These are phyloP conservation scores for Aspergillus homomorphus DNA, from an alignment of 495 filamentous ascomycete genomes.

Conservation along the genomic window DNA sequence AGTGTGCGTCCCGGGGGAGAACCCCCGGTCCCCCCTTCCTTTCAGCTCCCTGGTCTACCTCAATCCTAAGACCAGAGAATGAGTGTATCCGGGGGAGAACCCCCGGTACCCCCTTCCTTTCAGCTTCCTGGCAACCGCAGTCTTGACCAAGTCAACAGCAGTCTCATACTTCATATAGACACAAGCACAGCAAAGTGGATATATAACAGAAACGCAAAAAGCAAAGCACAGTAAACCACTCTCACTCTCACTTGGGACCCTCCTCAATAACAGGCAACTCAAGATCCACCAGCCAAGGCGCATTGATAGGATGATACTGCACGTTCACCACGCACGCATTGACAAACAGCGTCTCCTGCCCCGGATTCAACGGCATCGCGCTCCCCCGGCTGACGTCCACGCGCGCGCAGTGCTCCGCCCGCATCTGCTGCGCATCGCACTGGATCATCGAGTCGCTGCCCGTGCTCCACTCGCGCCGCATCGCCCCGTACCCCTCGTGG, in stretches of 20 bases:
- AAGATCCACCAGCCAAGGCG: conserved; percentile 63
- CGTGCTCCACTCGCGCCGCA: conserved; percentile 52
- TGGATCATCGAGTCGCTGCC: conserved; percentile 13
- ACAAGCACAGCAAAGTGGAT: no score
- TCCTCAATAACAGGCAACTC: conserved; percentile 31
- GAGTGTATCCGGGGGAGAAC: no score
- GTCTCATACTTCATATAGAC: no score
- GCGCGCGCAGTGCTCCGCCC: conserved; percentile 42
- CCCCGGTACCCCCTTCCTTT: no score
- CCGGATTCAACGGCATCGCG: conserved; percentile 36
- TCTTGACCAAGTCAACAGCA: no score
- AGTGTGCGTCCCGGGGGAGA: no score
- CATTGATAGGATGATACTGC: conserved; percentile 48
- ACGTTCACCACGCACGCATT: conserved; percentile 64
- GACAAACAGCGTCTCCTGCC: conserved; percentile 65
- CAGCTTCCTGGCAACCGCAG: no score
- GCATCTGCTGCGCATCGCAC: conserved; percentile 37
- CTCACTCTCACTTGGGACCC: neutral
- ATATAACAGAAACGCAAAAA: neutral
- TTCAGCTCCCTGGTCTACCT: neutral
- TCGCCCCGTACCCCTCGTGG: conserved; percentile 70
- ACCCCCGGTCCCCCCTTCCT: neutral
- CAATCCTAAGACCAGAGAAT: no score
- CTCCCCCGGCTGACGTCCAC: conserved; percentile 39
- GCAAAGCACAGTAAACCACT: neutral